Base-by-base conservation (phyloP, 2,329 filamentous ascomycete species). In the Periconia digitata region DNA sequence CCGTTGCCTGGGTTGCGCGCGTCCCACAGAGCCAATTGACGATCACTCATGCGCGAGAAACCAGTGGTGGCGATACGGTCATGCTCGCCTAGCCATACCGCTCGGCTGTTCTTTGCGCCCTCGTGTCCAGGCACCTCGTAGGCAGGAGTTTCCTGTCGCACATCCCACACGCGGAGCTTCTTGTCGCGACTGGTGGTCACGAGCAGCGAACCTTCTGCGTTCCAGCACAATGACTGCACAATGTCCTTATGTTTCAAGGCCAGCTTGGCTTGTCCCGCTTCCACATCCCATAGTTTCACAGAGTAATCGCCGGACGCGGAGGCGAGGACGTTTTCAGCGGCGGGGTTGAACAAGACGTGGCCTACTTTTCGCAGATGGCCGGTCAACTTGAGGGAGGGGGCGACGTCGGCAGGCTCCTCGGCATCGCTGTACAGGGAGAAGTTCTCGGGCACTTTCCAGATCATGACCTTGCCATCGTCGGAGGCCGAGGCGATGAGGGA, bases 41-140 rank as follows among this genome's bases (percentile, higher is more conserved):
- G 86, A 76, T 99, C 94, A 71, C 94, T 97, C 94, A 97, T 97
- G 70, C 86, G 89, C 43, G 92, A 96, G 80, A 99, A 99, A 56
- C 94, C 94, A 6, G 94, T 97, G 2, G 94, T 97, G 44, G 90
- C 94, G 65, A 99, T 86, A 57, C 92, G 86, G 76, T 97, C 95
- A 68, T 95, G 90, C 74, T 97, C 94, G 67, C 92, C 94, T 81
- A 99, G 83, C 94, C 94, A 99, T 13, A 96, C 92, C 23, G 88
- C 87, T 69, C 94, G 87, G 75, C 92, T 96, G 79, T 95, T 97
- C 83, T 99, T 99, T 59, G 94, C 94, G 48, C 94, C 94, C 23
- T 85, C 82, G 72, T 99, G 94, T 53, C 94, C 94, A 5, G 85
- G 76, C 13, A 86, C 85, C 70, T 96, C 92, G 66, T 95, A 88